Evolutionary conservation across 371 early-diverging fungal genomes (phyloP).

Genomic region (Apophysomyces elegans): DNA sequence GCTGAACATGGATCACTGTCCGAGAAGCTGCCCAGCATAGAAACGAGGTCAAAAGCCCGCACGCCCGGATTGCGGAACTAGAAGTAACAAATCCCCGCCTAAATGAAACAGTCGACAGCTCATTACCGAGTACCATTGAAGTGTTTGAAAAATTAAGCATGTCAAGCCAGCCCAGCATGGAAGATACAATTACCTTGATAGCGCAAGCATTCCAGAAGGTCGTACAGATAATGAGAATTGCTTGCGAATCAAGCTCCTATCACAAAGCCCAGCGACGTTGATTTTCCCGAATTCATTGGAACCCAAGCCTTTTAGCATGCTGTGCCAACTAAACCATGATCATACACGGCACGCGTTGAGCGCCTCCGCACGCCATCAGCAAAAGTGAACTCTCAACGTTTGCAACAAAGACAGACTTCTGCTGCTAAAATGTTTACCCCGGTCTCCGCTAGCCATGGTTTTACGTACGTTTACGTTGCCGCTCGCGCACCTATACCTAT

Average conservation of each 20-base stretch:
- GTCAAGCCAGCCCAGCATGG: too few relatives aligned
- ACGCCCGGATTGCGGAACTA: not conserved
- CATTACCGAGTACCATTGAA: too few relatives aligned
- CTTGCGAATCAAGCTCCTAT: too few relatives aligned
- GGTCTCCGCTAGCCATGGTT: constrained; percentile 15
- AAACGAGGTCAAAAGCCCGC: not conserved
- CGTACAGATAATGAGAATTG: too few relatives aligned
- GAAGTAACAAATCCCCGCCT: not conserved
- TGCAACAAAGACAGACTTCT: not conserved
- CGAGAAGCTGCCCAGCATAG: not conserved
- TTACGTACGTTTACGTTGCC: constrained; percentile 16
- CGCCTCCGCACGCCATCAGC: not conserved
- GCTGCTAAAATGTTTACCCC: constrained; percentile 16
- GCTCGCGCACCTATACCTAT: not conserved
- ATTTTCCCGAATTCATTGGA: not conserved
- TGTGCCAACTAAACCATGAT: not conserved
- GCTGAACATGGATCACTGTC: not conserved
- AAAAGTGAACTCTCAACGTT: not conserved
- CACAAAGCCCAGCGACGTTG: not conserved
- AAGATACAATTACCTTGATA: too few relatives aligned
- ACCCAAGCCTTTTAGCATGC: not conserved
- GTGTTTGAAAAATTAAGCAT: too few relatives aligned
- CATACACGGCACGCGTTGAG: not conserved
- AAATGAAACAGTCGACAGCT: not conserved
- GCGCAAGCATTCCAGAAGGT: too few relatives aligned